A percentile compares a stretch with the other conserved stretches of the same genome.
phyloP scores from a whole-genome alignment of 805 yeast genomes.

The Myxozyma geophila region DNA sequence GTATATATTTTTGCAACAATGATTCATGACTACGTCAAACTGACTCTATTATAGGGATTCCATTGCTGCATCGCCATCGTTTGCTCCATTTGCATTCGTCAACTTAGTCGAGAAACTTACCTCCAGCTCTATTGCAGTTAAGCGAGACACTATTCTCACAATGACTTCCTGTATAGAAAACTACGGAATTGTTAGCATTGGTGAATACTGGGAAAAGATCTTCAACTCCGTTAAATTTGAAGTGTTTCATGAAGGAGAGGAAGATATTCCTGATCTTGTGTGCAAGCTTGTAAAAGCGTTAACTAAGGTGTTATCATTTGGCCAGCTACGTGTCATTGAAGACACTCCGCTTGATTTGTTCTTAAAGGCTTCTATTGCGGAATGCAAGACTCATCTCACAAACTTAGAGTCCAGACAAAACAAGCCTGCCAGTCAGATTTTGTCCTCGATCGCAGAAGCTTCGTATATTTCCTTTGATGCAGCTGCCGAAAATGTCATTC shows the following conservation, averaged over 20 bases:
- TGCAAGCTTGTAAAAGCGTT: constrained; percentile 54
- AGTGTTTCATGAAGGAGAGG: constrained; percentile 77
- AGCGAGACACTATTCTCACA: constrained; percentile 73
- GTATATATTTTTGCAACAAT: not conserved
- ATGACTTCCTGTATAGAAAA: constrained; percentile 59
- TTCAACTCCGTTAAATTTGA: constrained; percentile 93
- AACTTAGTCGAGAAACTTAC: constrained; percentile 78
- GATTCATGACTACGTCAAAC: not conserved
- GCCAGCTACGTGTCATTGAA: constrained; percentile 44
- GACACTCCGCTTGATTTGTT: constrained; percentile 47
- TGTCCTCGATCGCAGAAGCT: constrained; percentile 60
- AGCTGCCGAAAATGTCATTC: constrained; percentile 51
- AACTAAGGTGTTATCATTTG: constrained; percentile 36
- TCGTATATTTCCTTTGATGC: constrained; percentile 54
- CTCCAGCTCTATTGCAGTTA: constrained; percentile 70
- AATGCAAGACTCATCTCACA: constrained; percentile 58
- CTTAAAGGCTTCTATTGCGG: constrained; percentile 44
- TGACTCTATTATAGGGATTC: constrained; percentile 52
- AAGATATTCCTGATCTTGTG: constrained; percentile 49
- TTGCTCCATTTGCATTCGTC: constrained; percentile 75
- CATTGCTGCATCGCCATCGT: constrained; percentile 62
- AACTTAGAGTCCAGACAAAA: constrained; percentile 57
- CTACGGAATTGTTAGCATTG: constrained; percentile 56
- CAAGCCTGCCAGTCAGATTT: constrained; percentile 65
- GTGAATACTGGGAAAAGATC: constrained; percentile 67